Evolutionary conservation across 2,329 filamentous ascomycete genomes (phyloP).

Genomic region (Verticillium tricorpus): DNA sequence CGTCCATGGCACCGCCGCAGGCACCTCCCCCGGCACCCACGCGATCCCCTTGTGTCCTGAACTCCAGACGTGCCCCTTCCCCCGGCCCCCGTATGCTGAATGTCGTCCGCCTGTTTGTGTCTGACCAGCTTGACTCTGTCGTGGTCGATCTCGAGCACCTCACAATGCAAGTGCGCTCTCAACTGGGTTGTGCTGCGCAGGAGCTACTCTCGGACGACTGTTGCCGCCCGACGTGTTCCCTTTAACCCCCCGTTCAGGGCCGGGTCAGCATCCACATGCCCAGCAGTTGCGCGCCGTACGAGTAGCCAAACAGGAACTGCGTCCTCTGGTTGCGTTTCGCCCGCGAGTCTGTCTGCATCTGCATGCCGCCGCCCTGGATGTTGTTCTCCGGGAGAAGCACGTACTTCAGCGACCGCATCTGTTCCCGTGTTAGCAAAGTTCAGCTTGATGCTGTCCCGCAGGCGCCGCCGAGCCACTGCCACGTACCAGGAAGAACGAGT

Average conservation of each 20-base stretch:
- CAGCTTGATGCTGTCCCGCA: background rate
- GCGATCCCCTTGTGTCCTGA: background rate
- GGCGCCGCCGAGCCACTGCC: no score
- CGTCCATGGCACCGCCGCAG: background rate
- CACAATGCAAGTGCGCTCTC: background rate
- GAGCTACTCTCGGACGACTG: background rate
- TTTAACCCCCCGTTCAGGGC: constrained; percentile 21
- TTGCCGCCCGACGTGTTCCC: background rate
- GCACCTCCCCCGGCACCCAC: background rate
- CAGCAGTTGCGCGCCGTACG: constrained; percentile 86
- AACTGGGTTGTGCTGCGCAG: no score
- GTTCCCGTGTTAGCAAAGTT: constrained; percentile 15
- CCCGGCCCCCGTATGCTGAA: background rate
- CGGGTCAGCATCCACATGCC: constrained; percentile 80
- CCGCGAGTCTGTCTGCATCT: constrained; percentile 62
- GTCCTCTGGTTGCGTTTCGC: constrained; percentile 83
- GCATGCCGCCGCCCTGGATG: constrained; percentile 39
- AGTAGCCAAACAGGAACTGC: constrained; percentile 90
- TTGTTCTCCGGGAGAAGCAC: constrained; percentile 85
- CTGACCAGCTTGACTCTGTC: background rate
- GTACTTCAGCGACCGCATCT: constrained; percentile 94
- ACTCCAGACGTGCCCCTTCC: background rate
- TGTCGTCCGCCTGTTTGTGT: background rate
- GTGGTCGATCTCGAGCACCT: background rate
- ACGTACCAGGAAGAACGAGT: constrained; percentile 88